Evolutionary conservation across 2,329 filamentous ascomycete genomes (phyloP).

Genomic region (Cryphonectria naterciae): DNA sequence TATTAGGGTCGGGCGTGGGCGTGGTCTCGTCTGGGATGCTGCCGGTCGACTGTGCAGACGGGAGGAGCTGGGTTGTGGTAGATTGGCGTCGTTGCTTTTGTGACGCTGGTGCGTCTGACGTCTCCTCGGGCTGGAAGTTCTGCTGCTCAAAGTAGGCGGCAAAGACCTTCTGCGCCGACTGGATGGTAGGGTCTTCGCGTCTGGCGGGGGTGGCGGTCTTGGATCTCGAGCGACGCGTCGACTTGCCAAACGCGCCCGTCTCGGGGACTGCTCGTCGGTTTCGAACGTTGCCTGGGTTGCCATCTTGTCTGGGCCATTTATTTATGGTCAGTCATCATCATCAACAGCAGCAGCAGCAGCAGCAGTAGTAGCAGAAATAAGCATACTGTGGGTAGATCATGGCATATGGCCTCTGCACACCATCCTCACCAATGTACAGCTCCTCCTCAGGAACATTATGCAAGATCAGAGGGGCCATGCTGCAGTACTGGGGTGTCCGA

Average conservation of each 20-base stretch:
- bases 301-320: slow-evolving; percentile 52
- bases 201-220: slow-evolving; percentile 62
- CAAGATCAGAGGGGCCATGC: slow-evolving; percentile 67
- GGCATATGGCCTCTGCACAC: slow-evolving; percentile 66
- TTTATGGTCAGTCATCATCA: slow-evolving; percentile 19
- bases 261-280: slow-evolving; percentile 60
- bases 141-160: slow-evolving; percentile 57
- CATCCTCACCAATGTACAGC: slow-evolving; percentile 68
- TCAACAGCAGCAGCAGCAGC: neutral
- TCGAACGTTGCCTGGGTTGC: slow-evolving; percentile 51
- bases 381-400: slow-evolving; percentile 66
- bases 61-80: slow-evolving; percentile 23
- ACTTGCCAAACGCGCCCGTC: slow-evolving; percentile 69
- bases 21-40: slow-evolving; percentile 30
- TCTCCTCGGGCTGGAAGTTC: slow-evolving; percentile 43
- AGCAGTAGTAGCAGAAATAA: neutral
- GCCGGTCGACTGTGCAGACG: slow-evolving; percentile 21
- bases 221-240: slow-evolving; percentile 65
- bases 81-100: slow-evolving; percentile 22
- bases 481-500: slow-evolving; percentile 18
- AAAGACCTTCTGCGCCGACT: slow-evolving; percentile 66
- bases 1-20: slow-evolving; percentile 27
- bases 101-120: slow-evolving; percentile 31
- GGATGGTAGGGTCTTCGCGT: slow-evolving; percentile 64
- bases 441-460: slow-evolving; percentile 73